These are phyloP conservation scores for Chimonanthus salicifolius DNA, from an alignment of 164 flowering plant species.

Conservation along the genomic window DNA sequence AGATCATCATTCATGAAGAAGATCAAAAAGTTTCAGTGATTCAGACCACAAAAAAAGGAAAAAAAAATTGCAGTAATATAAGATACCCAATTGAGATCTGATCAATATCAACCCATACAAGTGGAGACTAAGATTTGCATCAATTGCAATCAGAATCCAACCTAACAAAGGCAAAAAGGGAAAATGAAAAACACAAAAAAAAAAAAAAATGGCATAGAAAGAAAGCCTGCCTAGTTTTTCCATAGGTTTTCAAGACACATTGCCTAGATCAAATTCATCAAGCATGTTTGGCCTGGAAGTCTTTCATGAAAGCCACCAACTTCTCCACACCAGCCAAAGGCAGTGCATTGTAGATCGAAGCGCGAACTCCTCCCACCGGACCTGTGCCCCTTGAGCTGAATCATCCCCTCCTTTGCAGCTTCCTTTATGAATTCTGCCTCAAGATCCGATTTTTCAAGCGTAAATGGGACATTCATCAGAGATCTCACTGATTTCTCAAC, in stretches of 20 bases:
- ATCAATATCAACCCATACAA: neutral
- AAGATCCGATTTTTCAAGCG: slow-evolving; percentile 75
- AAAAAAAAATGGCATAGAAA: neutral
- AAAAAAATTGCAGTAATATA: too few species aligned
- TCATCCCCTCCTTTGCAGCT: slow-evolving; percentile 85
- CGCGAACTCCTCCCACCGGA: slow-evolving; percentile 99
- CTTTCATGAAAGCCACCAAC: slow-evolving; percentile 94
- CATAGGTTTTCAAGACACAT: neutral
- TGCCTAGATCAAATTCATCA: slow-evolving; percentile 13
- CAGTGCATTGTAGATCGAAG: slow-evolving; percentile 98
- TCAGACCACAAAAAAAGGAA: neutral
- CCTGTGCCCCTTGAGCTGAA: slow-evolving; percentile 93
- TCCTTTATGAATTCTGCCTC: slow-evolving; percentile 86
- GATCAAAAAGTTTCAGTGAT: neutral
- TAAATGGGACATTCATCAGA: slow-evolving; percentile 95
- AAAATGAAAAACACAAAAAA: neutral
- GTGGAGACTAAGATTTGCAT: neutral
- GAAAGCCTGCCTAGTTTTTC: slow-evolving; percentile 1
- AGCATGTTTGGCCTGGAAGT: slow-evolving; percentile 71
- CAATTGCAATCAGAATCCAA: slow-evolving; percentile 9
- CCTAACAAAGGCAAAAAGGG: neutral
- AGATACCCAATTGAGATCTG: neutral
- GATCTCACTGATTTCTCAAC: slow-evolving; percentile 93
- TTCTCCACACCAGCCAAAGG: slow-evolving; percentile 93
- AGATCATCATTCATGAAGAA: too few species aligned